Conservation (phyloP, 192 early-diverging fungal species). For the Backusella australiensis region DNA sequence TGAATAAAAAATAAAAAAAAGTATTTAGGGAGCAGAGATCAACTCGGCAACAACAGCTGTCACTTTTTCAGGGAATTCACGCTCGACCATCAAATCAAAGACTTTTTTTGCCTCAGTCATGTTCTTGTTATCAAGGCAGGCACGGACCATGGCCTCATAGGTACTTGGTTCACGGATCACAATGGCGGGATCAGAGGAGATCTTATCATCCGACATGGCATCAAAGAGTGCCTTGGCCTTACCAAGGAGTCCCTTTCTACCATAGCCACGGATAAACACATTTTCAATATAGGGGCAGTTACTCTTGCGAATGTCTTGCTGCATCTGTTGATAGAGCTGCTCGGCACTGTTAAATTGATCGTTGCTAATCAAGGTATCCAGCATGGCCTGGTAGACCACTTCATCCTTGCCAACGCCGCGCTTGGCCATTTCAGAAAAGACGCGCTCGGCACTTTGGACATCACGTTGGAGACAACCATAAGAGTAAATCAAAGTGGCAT, state of each 20-base stretch:
- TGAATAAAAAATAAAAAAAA: neutral
- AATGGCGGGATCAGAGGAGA: conserved; percentile 6
- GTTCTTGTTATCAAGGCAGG: conserved; percentile 44
- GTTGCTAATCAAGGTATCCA: conserved; percentile 51
- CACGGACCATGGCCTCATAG: conserved; percentile 57
- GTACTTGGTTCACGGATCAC: conserved; percentile 57
- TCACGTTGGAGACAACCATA: conserved; percentile 54
- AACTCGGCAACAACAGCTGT: conserved; percentile 33
- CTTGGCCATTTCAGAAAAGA: conserved; percentile 41
- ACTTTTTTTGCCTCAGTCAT: conserved; percentile 37
- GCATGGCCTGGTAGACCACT: conserved; percentile 51
- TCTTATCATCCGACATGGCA: conserved; percentile 45
- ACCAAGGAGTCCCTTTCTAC: conserved; percentile 33
- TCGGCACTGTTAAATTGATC: conserved; percentile 41
- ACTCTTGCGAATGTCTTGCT: conserved; percentile 31
- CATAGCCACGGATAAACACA: conserved; percentile 56
- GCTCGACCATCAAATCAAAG: conserved; percentile 32
- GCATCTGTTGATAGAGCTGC: conserved; percentile 42
- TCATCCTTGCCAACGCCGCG: conserved; percentile 41
- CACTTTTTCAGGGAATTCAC: conserved; percentile 43
- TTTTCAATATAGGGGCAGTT: conserved; percentile 58
- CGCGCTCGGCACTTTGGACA: conserved; percentile 37
- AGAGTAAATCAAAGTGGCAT: conserved; percentile 51
- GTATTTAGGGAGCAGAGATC: neutral
- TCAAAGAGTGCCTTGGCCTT: conserved; percentile 47